Evolutionary conservation across 345 rosid species (phyloP), one percentile per base, ranked within the genome.

Genomic region (Euphorbia tirucalli): DNA sequence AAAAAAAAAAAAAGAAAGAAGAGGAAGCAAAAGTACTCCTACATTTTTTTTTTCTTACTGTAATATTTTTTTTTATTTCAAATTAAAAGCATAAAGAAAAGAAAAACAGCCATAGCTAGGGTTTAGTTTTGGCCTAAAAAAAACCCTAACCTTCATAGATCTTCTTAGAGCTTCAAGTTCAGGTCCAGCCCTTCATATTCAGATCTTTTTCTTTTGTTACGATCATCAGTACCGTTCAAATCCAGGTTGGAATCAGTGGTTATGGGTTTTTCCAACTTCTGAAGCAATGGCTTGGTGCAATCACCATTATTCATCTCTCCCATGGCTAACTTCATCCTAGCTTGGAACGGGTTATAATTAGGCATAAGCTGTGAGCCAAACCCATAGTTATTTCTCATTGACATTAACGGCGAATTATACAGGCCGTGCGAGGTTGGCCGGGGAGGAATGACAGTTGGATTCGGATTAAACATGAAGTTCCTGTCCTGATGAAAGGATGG

Each of bases 241-340:
- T 37, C 5, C 3, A 37, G 8, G 8, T 37, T 37, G 8, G 41
- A 37, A 37, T 37, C 8, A 37, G 41, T 3, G 41, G 41, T 37
- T 37, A 65, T 25, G 24, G 74, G 72, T 30, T 59, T 73, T 35
- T 81, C 76, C 46, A 74, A 19, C 61, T 62, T 57, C 28, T 67
- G 41, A 56, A 77, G 71, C 30, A 71, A 74, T 18, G 84, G 79
- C 74, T 32, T 63, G 35, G 81, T 81, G 76, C n/a, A n/a, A n/a
- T 30, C 24, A 31, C 56, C 69, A 15, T 24, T 19, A 4, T 3
- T 13, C 44, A 54, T 44, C 27, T 56, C 61, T 41, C 11, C 11
- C 59, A 11, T 61, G 35, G 32, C 22, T 41, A 37, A 37, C 8
- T 2, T 52, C 18, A 4, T 58, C 37, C 18, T 66, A 5, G 63